These are phyloP conservation scores for Hygrophoropsis aurantiaca DNA, from an alignment of 768 basidiomycete species.

Conservation along the genomic window DNA sequence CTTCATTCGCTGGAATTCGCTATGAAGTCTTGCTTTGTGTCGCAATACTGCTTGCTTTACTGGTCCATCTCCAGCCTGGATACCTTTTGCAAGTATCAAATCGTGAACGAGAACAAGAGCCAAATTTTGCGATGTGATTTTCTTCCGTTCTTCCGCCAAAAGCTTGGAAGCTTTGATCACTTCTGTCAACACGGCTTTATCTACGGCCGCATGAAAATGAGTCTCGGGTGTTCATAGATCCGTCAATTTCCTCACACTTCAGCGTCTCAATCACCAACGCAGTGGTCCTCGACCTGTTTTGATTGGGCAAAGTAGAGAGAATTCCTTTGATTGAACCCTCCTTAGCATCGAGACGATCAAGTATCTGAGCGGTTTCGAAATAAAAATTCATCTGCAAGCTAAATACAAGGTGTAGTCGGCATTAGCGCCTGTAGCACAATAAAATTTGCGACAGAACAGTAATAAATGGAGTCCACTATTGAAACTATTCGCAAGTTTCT, in stretches of 20 bases:
- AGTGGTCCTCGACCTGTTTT: slow-evolving; percentile 73
- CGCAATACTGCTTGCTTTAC: slow-evolving; percentile 84
- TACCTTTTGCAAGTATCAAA: slow-evolving; percentile 76
- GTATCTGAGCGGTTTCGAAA: slow-evolving; percentile 79
- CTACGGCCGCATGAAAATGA: slow-evolving; percentile 37
- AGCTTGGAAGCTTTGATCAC: slow-evolving; percentile 69
- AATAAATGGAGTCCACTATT: slow-evolving; percentile 2
- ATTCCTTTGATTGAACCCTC: slow-evolving; percentile 92
- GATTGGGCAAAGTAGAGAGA: slow-evolving; percentile 69
- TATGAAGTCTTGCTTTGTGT: slow-evolving; percentile 85
- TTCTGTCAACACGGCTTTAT: slow-evolving; percentile 72
- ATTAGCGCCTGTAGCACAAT: slow-evolving; percentile 24
- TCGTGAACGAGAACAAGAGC: slow-evolving; percentile 91
- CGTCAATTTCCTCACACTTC: slow-evolving; percentile 66
- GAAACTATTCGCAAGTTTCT: no score
- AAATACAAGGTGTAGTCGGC: slow-evolving; percentile 25
- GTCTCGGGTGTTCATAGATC: neutral
- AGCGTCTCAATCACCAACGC: slow-evolving; percentile 93
- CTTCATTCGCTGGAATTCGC: slow-evolving; percentile 85
- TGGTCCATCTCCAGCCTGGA: slow-evolving; percentile 89
- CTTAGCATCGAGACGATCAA: slow-evolving; percentile 85
- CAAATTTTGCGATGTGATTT: slow-evolving; percentile 73
- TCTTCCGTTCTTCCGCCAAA: slow-evolving; percentile 71
- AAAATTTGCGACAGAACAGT: slow-evolving; percentile 16
- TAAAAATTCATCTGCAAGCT: slow-evolving; percentile 86